Conservation (phyloP, 2,329 filamentous ascomycete genomes). For the Elsinoe batatas region DNA sequence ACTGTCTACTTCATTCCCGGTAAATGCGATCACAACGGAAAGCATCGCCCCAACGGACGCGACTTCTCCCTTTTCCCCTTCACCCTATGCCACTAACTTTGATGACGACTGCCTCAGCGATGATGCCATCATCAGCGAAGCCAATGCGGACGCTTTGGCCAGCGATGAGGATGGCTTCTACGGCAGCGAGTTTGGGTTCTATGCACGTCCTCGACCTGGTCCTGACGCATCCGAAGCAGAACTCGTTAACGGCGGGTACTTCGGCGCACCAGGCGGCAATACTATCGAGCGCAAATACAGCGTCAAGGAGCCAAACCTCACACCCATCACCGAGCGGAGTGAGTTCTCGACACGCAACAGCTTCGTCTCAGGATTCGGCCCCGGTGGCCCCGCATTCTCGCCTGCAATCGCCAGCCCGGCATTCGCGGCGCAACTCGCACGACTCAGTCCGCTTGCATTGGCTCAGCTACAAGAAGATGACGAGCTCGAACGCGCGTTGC, state of each 20-base stretch:
- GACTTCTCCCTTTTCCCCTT: neutral
- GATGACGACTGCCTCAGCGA: conserved; percentile 49
- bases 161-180: conserved; percentile 92
- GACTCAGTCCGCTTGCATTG: conserved; percentile 14
- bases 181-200: conserved; percentile 93
- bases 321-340: conserved; percentile 89
- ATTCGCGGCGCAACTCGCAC: conserved; percentile 12
- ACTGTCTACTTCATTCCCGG: conserved; percentile 18
- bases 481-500: conserved; percentile 14
- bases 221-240: conserved; percentile 41
- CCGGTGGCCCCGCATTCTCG: neutral
- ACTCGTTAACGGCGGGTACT: conserved; percentile 77
- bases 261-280: conserved; percentile 63
- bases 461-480: conserved; percentile 15
- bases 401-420: conserved; percentile 9
- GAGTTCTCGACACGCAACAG: conserved; percentile 95
- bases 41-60: conserved; percentile 40
- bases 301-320: conserved; percentile 79
- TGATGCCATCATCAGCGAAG: conserved; percentile 85
- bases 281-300: conserved; percentile 59
- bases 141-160: conserved; percentile 85
- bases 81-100: conserved; percentile 41
- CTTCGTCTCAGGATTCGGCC: conserved; percentile 44
- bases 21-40: conserved; percentile 45
- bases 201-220: conserved; percentile 47